A percentile compares a stretch with the other conserved stretches of the same genome.
Evolutionary conservation across 441 rosid genomes (phyloP).

Genomic region (Euphorbia celastroides): DNA sequence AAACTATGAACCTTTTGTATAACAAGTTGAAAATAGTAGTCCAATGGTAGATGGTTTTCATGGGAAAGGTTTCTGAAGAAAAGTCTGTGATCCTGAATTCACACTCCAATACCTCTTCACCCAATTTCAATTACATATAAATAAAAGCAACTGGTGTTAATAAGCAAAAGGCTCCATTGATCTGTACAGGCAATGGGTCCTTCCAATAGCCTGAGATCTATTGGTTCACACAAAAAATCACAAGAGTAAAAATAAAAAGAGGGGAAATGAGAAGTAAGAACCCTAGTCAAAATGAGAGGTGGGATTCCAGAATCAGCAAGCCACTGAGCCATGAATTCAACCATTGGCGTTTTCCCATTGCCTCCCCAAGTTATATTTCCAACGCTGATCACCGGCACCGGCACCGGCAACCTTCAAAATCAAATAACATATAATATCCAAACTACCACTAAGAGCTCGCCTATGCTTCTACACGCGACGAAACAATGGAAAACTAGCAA

Average conservation of each 20-base stretch:
- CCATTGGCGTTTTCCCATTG: slow-evolving; percentile 94
- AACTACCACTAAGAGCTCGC: neutral
- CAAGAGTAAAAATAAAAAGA: neutral
- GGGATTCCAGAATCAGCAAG: slow-evolving; percentile 54
- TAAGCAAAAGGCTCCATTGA: neutral
- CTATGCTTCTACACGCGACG: neutral
- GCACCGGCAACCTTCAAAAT: slow-evolving; percentile 56
- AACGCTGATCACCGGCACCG: slow-evolving; percentile 80
- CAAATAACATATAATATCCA: neutral
- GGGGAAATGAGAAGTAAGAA: slow-evolving; percentile 18
- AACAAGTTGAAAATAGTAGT: neutral
- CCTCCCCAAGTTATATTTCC: slow-evolving; percentile 97
- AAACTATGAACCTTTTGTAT: neutral
- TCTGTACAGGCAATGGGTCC: neutral
- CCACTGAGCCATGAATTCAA: slow-evolving; percentile 50
- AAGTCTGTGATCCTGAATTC: neutral
- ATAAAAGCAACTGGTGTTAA: neutral
- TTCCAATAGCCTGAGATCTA: neutral
- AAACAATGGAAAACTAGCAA: neutral
- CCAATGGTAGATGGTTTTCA: neutral
- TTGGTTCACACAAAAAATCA: too few relatives aligned
- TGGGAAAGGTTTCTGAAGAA: neutral
- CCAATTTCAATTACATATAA: too few relatives aligned
- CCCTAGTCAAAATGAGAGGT: slow-evolving; percentile 81
- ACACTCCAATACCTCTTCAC: too few relatives aligned